Conservation (phyloP, 176 grass and related monocot genomes). For the Triticum urartu region DNA sequence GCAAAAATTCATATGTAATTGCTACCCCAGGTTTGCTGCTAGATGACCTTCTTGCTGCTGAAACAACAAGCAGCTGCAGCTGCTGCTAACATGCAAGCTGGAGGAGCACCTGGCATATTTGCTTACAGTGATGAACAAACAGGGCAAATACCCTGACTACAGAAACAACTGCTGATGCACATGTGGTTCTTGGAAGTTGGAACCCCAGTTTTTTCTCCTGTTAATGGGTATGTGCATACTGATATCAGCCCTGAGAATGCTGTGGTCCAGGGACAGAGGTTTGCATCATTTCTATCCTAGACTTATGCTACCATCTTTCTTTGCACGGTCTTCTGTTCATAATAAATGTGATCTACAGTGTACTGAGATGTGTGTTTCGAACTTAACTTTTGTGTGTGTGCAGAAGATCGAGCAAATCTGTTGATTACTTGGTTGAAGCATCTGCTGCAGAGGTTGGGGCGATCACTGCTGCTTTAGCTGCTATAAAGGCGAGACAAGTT, state of each 20-base stretch:
- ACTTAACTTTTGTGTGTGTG: not conserved
- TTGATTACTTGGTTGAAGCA: too few relatives aligned
- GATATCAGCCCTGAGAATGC: slow-evolving; percentile 93
- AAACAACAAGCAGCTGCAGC: slow-evolving; percentile 81
- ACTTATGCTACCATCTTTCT: not conserved
- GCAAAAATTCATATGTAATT: not conserved
- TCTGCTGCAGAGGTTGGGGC: too few relatives aligned
- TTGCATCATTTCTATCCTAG: slow-evolving; percentile 8
- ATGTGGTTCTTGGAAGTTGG: slow-evolving; percentile 77
- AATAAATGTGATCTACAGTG: too few relatives aligned
- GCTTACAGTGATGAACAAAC: slow-evolving; percentile 56
- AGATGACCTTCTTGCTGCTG: too few relatives aligned
- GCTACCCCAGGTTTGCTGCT: slow-evolving; percentile 58
- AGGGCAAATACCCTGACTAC: slow-evolving; percentile 49
- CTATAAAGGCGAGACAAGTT: too few relatives aligned
- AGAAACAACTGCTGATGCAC: slow-evolving; percentile 56
- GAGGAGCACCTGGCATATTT: slow-evolving; percentile 57
- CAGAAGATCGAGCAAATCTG: slow-evolving; percentile 68
- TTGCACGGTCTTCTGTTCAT: not conserved
- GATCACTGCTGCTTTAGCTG: too few relatives aligned
- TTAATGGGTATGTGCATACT: slow-evolving; percentile 65
- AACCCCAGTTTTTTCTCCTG: slow-evolving; percentile 67
- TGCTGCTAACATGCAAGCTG: slow-evolving; percentile 50
- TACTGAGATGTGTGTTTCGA: not conserved
- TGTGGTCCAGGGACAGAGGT: slow-evolving; percentile 74